A percentile compares a stretch with the other conserved stretches of the same genome.
Evolutionary conservation across 1,284 basidiomycete genomes (phyloP).

Genomic region (Meripilus lineatus): DNA sequence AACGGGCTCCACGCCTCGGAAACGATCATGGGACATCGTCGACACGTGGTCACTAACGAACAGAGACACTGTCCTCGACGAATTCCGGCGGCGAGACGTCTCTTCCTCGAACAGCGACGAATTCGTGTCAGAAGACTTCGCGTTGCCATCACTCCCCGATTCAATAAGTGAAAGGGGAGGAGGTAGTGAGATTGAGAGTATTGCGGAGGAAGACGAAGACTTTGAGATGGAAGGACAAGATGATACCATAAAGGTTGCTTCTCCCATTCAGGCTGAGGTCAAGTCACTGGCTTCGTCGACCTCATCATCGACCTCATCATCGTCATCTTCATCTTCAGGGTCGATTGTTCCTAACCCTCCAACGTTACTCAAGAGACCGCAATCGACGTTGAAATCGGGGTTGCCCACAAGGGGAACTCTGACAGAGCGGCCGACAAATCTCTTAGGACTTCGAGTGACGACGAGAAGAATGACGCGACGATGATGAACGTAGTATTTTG

Average conservation of each 20-base stretch:
- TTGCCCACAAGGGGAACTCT: constrained; percentile 26
- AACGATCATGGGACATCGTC: constrained; percentile 60
- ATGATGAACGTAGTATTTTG: constrained; percentile 11
- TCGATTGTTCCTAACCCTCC: constrained; percentile 13
- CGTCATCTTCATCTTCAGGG: constrained; percentile 31
- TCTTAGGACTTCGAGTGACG: too few relatives aligned
- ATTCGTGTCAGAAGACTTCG: constrained; percentile 27
- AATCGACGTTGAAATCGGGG: constrained; percentile 14
- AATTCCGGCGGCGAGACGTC: constrained; percentile 37
- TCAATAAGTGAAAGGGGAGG: constrained; percentile 11
- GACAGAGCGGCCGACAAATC: constrained; percentile 32
- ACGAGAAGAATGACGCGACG: too few relatives aligned
- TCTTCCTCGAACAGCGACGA: constrained; percentile 30
- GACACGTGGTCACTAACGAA: constrained; percentile 68
- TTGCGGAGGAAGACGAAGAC: constrained; percentile 14
- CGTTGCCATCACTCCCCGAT: constrained; percentile 18
- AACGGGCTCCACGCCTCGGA: constrained; percentile 69
- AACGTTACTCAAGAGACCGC: constrained; percentile 15
- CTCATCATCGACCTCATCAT: constrained; percentile 14
- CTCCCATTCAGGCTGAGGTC: constrained; percentile 11
- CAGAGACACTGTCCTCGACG: constrained; percentile 51
- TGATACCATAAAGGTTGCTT: constrained; percentile 19
- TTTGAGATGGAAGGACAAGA: constrained; percentile 10
- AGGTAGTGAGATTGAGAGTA: constrained; percentile 12
- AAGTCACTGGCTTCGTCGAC: constrained; percentile 15